phyloP scores from a whole-genome alignment of 345 rosid species.

The Carallia brachiata region DNA sequence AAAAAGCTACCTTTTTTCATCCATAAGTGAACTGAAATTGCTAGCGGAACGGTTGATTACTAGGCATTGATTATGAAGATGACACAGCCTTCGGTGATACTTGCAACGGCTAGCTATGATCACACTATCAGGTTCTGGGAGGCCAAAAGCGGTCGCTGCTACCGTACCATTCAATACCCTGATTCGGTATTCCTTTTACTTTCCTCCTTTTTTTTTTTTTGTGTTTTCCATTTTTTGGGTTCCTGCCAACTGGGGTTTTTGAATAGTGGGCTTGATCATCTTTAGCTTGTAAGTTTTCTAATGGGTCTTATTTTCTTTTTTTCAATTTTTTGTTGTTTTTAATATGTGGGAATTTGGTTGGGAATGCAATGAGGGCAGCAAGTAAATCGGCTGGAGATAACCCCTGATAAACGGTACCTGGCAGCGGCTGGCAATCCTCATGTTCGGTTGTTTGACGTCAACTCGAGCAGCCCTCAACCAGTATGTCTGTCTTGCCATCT shows the following conservation, averaged over 20 bases:
- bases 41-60: constrained; percentile 1
- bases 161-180: constrained; percentile 87
- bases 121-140: constrained; percentile 92
- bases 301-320: not conserved
- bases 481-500: constrained; percentile 29
- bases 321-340: not conserved
- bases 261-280: not conserved
- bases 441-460: constrained; percentile 81
- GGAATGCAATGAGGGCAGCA: constrained; percentile 44
- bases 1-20: too few species aligned
- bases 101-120: constrained; percentile 94
- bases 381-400: constrained; percentile 92
- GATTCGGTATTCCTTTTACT: constrained; percentile 53
- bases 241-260: not conserved
- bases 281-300: not conserved
- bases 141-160: constrained; percentile 91
- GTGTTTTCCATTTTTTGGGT: not conserved
- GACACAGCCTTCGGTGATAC: constrained; percentile 85
- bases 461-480: constrained; percentile 73
- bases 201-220: not conserved
- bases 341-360: not conserved
- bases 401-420: constrained; percentile 72
- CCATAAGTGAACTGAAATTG: too few species aligned
- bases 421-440: constrained; percentile 98
- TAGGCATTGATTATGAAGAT: constrained; percentile 31